These are phyloP conservation scores for Aspergillus sp. DNA, from an alignment of 2,329 filamentous ascomycete genomes.

Conservation along the genomic window DNA sequence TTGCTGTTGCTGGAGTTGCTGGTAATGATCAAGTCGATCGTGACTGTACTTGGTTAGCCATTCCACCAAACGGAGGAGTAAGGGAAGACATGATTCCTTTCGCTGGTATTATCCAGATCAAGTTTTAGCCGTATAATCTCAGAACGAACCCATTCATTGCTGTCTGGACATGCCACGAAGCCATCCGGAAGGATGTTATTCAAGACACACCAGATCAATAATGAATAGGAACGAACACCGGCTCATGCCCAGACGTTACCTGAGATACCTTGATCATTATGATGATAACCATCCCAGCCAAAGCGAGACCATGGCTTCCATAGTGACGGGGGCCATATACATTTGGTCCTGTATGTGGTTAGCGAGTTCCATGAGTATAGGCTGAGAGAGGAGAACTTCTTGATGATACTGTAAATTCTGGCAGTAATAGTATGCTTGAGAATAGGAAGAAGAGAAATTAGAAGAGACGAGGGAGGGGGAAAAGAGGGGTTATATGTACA, in stretches of 20 bases:
- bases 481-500: slow-evolving; percentile 7
- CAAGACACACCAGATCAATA: slow-evolving; percentile 14
- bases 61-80: slow-evolving; percentile 30
- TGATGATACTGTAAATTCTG: neutral
- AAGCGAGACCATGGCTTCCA: slow-evolving; percentile 36
- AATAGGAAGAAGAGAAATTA: slow-evolving; percentile 3
- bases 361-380: neutral
- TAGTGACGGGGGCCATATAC: slow-evolving; percentile 1
- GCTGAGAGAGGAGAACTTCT: slow-evolving; percentile 15
- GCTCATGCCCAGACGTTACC: slow-evolving; percentile 53
- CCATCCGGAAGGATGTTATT: slow-evolving; percentile 4
- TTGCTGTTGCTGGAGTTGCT: neutral
- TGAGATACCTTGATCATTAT: slow-evolving; percentile 44
- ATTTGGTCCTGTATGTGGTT: neutral
- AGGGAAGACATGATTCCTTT: slow-evolving; percentile 89
- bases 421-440: neutral
- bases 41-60: slow-evolving; percentile 31
- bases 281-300: slow-evolving; percentile 30
- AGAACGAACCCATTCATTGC: slow-evolving; percentile 32
- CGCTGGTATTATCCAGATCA: slow-evolving; percentile 99
- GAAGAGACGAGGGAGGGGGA: slow-evolving; percentile 5
- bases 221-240: slow-evolving; percentile 51
- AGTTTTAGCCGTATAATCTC: slow-evolving; percentile 92
- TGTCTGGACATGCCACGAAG: neutral
- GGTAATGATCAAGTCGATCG: slow-evolving; percentile 22